Evolutionary conservation across 192 early-diverging fungal species (phyloP), one percentile per base, ranked within the genome.

Genomic region (Gigaspora rosea): DNA sequence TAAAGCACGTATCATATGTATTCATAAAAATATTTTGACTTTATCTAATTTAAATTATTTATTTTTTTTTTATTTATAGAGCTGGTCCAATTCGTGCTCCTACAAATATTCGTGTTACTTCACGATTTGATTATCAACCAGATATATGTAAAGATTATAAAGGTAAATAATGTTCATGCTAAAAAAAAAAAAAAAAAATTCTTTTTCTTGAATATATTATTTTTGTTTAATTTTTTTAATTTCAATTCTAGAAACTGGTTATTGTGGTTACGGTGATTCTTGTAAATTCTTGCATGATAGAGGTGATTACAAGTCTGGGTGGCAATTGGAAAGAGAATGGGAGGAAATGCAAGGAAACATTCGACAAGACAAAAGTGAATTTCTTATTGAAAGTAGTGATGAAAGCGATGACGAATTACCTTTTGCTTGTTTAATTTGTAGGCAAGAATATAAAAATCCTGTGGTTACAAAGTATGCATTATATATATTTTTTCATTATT

Each of bases 81-180:
- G 89, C 92, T 9, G 95, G 95, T 18, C 95, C 95, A 8, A 87
- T 93, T 57, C 67, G 85, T 54, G 93, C 88, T 1, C 84, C 89
- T 10, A 82, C 89, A 12, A 91, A 94, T 78, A 88, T 96, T 36
- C 89, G 95, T 71, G 91, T 96, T 6, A 91, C 92, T 27, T 87
- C 86, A 58, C 88, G 94, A 41, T 94, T 99, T 76, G 98, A 99
- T 84, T 99, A 98, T 81, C 95, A 97, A 82, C 96, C 96, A 32
- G 96, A 96, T 76, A 89, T 99, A 35, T 99, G 98, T 87, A 99
- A 99, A 83, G 98, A 99, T 86, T 99, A 98, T 86, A 98, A 98
- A 86, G 84, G 84, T 85, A 83, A 54, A 71, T 78, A 27, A 27
- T 27, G 27, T 27, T 27, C 27, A 27, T 1, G 27, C 27, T 27